phyloP scores from a whole-genome alignment of 1,284 basidiomycete species.

The Cryptococcus sp. region DNA sequence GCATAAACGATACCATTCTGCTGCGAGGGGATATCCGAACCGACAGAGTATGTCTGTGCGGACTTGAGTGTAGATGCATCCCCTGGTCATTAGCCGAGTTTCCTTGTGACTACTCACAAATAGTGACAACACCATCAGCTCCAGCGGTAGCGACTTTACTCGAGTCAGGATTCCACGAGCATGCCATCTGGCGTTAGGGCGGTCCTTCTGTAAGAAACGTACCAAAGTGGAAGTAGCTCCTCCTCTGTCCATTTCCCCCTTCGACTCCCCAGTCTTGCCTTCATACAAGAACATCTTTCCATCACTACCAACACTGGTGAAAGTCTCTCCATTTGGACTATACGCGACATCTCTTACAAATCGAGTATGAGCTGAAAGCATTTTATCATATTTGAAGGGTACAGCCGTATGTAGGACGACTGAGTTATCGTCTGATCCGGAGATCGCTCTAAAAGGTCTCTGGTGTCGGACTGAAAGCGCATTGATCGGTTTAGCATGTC shows the following conservation, averaged over 20 bases:
- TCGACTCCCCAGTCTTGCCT: constrained; percentile 78
- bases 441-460: constrained; percentile 86
- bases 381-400: constrained; percentile 87
- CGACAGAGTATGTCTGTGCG: constrained; percentile 64
- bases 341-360: constrained; percentile 92
- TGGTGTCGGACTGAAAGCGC: constrained; percentile 85
- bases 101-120: constrained; percentile 57
- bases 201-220: constrained; percentile 32
- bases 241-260: constrained; percentile 61
- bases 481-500: constrained; percentile 89
- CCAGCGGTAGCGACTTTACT: constrained; percentile 73
- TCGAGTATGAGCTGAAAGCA: constrained; percentile 83
- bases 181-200: constrained; percentile 58
- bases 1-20: constrained; percentile 88
- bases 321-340: constrained; percentile 72
- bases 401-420: constrained; percentile 74
- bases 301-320: constrained; percentile 89
- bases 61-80: constrained; percentile 68
- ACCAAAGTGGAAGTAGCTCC: constrained; percentile 59
- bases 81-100: constrained; percentile 53
- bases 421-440: constrained; percentile 74
- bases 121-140: constrained; percentile 79
- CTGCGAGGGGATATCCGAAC: constrained; percentile 63
- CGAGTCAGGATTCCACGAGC: constrained; percentile 71
- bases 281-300: constrained; percentile 85